Evolutionary conservation across 148 eudicot genomes (phyloP).

Genomic region (Tetragonia tetragonoides): DNA sequence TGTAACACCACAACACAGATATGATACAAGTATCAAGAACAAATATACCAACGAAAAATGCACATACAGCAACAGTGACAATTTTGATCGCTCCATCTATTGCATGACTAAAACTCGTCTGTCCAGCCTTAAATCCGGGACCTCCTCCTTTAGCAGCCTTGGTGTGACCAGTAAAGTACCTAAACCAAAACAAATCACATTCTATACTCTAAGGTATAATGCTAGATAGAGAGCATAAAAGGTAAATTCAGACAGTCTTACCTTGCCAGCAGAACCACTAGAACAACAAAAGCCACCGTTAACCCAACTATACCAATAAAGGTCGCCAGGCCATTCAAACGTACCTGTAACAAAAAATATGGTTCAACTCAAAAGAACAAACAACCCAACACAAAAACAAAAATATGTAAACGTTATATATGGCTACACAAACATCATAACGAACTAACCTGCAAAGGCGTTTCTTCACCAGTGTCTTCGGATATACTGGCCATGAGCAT

Average conservation of each 20-base stretch:
- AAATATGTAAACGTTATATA: not conserved
- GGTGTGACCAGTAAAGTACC: slow-evolving; percentile 77
- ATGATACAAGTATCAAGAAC: slow-evolving; percentile 1
- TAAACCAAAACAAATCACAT: slow-evolving; percentile 21
- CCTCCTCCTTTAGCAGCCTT: slow-evolving; percentile 33
- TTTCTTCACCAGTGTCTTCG: slow-evolving; percentile 98
- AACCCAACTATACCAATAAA: slow-evolving; percentile 87
- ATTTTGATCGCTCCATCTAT: slow-evolving; percentile 80
- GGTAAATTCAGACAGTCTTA: slow-evolving; percentile 14
- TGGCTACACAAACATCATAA: not conserved
- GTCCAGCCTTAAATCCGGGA: slow-evolving; percentile 53
- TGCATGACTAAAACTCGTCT: slow-evolving; percentile 57
- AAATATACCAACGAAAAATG: slow-evolving; percentile 13
- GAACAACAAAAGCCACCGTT: slow-evolving; percentile 65
- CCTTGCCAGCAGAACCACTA: slow-evolving; percentile 67
- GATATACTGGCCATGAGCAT: slow-evolving; percentile 97
- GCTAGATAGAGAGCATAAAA: not conserved
- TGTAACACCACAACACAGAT: slow-evolving; percentile 6
- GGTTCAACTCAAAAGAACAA: slow-evolving; percentile 7
- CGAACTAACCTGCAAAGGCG: slow-evolving; percentile 82
- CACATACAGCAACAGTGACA: slow-evolving; percentile 86
- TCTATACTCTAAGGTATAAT: not conserved
- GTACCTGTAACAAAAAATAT: slow-evolving; percentile 47
- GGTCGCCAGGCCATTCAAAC: slow-evolving; percentile 91
- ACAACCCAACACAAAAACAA: not conserved